Conservation (phyloP, 495 filamentous ascomycete species). For the Aspergillus biplanus region DNA sequence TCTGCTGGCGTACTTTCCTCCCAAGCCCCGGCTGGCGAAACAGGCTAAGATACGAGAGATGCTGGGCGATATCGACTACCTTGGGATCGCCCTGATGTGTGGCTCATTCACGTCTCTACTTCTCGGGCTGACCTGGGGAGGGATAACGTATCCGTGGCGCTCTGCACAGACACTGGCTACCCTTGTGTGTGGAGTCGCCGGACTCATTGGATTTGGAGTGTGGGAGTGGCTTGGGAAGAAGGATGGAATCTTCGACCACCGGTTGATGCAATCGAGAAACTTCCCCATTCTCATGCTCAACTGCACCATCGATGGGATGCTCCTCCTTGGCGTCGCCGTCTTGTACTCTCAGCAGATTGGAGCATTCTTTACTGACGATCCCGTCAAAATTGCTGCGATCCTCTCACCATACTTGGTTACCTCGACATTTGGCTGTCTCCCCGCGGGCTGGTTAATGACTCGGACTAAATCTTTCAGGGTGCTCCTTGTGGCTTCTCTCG, state of each 20-base stretch:
- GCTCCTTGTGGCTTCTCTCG: background rate
- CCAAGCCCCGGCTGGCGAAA: background rate
- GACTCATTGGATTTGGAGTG: background rate
- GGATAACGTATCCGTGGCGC: background rate
- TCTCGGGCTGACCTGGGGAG: constrained; percentile 1
- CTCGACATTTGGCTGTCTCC: background rate
- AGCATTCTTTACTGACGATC: background rate
- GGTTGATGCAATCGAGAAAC: background rate
- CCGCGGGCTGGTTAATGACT: background rate
- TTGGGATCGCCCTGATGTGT: background rate
- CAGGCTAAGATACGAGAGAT: background rate
- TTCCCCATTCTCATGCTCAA: constrained; percentile 1
- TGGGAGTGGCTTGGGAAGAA: background rate
- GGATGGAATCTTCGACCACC: constrained; percentile 7
- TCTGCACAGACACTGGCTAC: background rate
- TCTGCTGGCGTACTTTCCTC: background rate
- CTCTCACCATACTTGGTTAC: background rate
- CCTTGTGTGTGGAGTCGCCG: background rate
- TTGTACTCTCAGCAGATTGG: background rate
- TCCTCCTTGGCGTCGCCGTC: background rate
- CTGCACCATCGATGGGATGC: background rate
- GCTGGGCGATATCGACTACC: background rate
- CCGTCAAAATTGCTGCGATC: background rate
- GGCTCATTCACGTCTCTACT: background rate
- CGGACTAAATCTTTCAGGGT: background rate